phyloP scores from a whole-genome alignment of 2,329 filamentous ascomycete genomes.

The Teratosphaeria nubilosa region DNA sequence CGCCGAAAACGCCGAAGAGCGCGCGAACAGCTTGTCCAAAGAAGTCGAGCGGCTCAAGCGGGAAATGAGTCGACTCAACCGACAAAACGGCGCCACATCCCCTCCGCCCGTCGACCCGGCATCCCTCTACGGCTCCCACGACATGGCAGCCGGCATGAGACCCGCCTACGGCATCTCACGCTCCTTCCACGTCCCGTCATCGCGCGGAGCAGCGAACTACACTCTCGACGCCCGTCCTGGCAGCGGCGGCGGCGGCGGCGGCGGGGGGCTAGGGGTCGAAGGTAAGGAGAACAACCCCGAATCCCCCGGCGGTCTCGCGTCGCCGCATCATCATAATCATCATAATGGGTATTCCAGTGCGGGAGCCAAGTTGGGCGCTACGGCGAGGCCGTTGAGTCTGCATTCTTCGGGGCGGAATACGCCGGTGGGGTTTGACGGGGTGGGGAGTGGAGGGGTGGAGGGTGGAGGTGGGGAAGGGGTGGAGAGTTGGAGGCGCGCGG shows the following conservation, averaged over 20 bases:
- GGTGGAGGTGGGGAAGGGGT: constrained; percentile 42
- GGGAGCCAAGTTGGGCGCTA: not conserved
- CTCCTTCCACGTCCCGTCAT: constrained; percentile 12
- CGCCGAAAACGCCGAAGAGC: constrained; percentile 76
- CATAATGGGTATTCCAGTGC: not conserved
- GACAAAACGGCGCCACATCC: constrained; percentile 30
- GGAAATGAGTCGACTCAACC: constrained; percentile 52
- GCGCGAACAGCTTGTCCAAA: constrained; percentile 70
- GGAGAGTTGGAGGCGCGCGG: constrained; percentile 94
- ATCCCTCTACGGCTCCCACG: not conserved
- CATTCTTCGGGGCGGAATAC: not conserved
- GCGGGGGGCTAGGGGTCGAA: constrained; percentile 19
- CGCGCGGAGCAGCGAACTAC: constrained; percentile 5
- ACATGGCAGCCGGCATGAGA: not conserved
- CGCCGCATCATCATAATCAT: not conserved
- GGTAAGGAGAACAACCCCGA: constrained; percentile 39
- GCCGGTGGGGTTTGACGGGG: constrained; percentile 19
- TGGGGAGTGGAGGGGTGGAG: constrained; percentile 19
- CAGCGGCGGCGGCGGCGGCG: no score
- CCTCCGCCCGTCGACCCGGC: not conserved
- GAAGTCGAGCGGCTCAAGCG: constrained; percentile 92
- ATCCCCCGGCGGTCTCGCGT: not conserved
- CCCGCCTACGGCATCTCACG: constrained; percentile 14
- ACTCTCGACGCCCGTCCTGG: not conserved
- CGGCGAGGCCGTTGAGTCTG: constrained; percentile 1